Evolutionary conservation across 2,329 filamentous ascomycete genomes (phyloP).

Genomic region (Chalaropsis ovoidea): DNA sequence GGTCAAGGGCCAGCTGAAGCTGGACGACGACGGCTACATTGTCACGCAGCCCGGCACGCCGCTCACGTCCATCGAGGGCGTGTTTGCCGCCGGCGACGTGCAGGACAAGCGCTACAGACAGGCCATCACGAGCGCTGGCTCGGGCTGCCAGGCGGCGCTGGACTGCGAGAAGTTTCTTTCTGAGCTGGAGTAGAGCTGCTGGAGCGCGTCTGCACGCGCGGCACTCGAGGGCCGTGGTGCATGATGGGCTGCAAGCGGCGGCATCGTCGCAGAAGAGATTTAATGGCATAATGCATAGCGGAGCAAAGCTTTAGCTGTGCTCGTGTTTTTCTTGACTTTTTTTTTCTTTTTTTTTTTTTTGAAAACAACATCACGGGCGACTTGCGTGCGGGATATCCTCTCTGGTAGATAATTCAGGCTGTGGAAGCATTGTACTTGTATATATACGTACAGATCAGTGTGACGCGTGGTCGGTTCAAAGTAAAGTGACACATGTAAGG

Average conservation of each 20-base stretch:
- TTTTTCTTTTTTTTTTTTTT: too few species aligned
- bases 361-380: background rate
- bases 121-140: slow-evolving; percentile 92
- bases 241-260: too few species aligned
- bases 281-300: slow-evolving; percentile 13
- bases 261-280: background rate
- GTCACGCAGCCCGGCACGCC: slow-evolving; percentile 81
- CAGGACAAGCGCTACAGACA: slow-evolving; percentile 98
- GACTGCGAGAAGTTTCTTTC: slow-evolving; percentile 90
- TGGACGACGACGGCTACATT: slow-evolving; percentile 85
- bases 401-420: background rate
- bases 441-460: background rate
- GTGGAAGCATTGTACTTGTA: background rate
- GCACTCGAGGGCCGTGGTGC: background rate
- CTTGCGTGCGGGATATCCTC: background rate
- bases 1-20: slow-evolving; percentile 81
- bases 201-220: background rate
- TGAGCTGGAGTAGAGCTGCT: slow-evolving; percentile 51
- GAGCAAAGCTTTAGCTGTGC: slow-evolving; percentile 18
- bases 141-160: slow-evolving; percentile 88
- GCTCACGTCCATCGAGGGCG: slow-evolving; percentile 76
- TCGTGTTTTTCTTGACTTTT: background rate
- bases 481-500: too few species aligned
- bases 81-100: slow-evolving; percentile 94
- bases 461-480: too few species aligned